Conservation (phyloP, 495 filamentous ascomycete species). For the Podospora sp. region DNA sequence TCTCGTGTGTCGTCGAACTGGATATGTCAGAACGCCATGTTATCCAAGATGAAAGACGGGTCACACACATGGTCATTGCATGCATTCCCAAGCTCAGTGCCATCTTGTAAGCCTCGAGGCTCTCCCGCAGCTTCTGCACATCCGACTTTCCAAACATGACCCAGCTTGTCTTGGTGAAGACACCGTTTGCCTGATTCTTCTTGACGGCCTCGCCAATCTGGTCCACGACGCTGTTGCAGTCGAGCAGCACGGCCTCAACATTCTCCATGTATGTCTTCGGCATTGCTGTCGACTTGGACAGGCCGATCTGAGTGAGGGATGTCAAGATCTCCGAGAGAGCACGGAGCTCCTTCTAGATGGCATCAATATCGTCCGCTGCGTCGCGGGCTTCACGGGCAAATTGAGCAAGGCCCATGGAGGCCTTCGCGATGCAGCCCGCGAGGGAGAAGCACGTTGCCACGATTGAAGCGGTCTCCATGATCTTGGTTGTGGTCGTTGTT, state of each 20-base stretch:
- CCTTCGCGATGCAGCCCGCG: background rate
- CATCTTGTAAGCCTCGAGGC: background rate
- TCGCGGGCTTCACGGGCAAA: background rate
- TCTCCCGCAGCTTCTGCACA: constrained; percentile 4
- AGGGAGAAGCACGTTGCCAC: background rate
- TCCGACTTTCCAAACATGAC: background rate
- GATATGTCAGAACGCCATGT: background rate
- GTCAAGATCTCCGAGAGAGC: background rate
- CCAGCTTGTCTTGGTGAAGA: background rate
- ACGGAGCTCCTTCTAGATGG: background rate
- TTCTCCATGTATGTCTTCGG: background rate
- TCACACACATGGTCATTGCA: background rate
- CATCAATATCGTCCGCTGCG: background rate
- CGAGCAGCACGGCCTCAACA: background rate
- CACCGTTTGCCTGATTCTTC: background rate
- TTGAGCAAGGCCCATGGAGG: background rate
- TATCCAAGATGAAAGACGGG: background rate
- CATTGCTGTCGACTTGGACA: background rate
- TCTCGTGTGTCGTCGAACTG: background rate
- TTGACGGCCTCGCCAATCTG: background rate
- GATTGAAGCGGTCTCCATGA: background rate
- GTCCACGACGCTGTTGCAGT: background rate
- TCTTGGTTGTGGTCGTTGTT: no score
- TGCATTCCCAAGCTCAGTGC: background rate
- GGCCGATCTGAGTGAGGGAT: background rate